Evolutionary conservation across 2,329 filamentous ascomycete genomes (phyloP), one percentile per base, ranked within the genome.

Genomic region (Monilinia vaccinii-corymbosi): DNA sequence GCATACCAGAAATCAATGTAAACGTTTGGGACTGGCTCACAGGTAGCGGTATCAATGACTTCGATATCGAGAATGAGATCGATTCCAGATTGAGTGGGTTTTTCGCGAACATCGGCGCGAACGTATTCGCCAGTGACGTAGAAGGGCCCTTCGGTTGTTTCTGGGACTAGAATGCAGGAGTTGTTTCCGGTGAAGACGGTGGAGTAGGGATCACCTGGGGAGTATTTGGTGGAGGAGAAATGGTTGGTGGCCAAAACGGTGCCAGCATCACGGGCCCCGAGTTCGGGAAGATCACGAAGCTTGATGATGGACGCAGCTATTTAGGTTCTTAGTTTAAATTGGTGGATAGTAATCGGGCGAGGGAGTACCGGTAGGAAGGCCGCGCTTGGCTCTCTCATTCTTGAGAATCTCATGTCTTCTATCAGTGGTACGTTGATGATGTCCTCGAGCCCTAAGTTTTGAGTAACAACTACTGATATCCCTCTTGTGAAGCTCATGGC

Each of bases 41-140:
- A 83, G 4, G 79, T 82, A 48, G 76, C 72, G 40, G 80, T 74
- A 62, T 84, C 80, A 61, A 83, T 75, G 56, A 83, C 73, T 67
- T 82, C 79, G 62, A 79, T 75, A 65, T 81, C 79, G 16, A 77
- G 61, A 7, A 73, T 72, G 16, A 79, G 64, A 2, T 72, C 70
- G 13, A 58, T 51, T n/a, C 46, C 56, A 18, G 36, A 42, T 51
- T 58, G 56, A 16, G 14, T 34, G 5, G 45, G 2, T 77, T 70
- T 32, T 25, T 63, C 60, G 18, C 72, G 74, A 42, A 83, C 70
- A 64, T 83, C 71, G 34, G 73, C 63, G 31, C 80, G 76, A 61
- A 83, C 69, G 55, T 76, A 74, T 67, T 83, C 79, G 34, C 80
- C 81, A 23, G 72, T 67, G 51, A 82, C 78, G 63, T 77, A 65